A percentile compares a stretch with the other conserved stretches of the same genome.
phyloP scores from a whole-genome alignment of 176 grass and related monocot genomes.

The Bothriochloa decipiens region DNA sequence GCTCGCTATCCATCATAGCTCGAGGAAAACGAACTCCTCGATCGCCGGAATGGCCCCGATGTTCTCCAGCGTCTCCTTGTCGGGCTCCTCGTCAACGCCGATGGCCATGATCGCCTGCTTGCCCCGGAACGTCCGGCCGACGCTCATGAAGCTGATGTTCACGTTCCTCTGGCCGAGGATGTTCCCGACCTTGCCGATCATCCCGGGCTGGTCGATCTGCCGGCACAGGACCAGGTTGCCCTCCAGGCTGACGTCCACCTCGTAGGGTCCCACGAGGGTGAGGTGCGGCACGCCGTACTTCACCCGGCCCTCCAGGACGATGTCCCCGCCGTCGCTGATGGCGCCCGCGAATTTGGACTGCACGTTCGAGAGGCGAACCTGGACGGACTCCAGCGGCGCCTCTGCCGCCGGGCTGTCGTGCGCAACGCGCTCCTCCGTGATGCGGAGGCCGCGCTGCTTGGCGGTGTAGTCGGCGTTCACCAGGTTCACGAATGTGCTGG shows the following conservation, averaged over 20 bases:
- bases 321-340: slow-evolving; percentile 61
- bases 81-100: slow-evolving; percentile 88
- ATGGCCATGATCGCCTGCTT: slow-evolving; percentile 98
- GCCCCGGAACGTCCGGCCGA: slow-evolving; percentile 75
- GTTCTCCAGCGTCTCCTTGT: slow-evolving; percentile 71
- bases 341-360: slow-evolving; percentile 79
- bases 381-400: slow-evolving; percentile 71
- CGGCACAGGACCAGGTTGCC: slow-evolving; percentile 90
- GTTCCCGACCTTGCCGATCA: slow-evolving; percentile 88
- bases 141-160: slow-evolving; percentile 97
- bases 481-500: slow-evolving; percentile 71
- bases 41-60: slow-evolving; percentile 72
- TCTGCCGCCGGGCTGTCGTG: slow-evolving; percentile 57
- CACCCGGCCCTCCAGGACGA: slow-evolving; percentile 79
- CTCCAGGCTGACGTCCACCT: slow-evolving; percentile 89
- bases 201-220: slow-evolving; percentile 91
- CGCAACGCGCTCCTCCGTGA: slow-evolving; percentile 75
- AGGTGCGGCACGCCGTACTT: slow-evolving; percentile 84
- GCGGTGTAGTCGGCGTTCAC: slow-evolving; percentile 93
- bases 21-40: slow-evolving; percentile 95
- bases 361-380: slow-evolving; percentile 67
- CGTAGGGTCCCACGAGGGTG: slow-evolving; percentile 67
- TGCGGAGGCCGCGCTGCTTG: slow-evolving; percentile 82
- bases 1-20: slow-evolving; percentile 52
- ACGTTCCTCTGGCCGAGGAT: slow-evolving; percentile 80